Percentiles rank a stretch among this genome's conserved stretches.
These are phyloP conservation scores for Malus fusca DNA, from an alignment of 306 rosid genomes.

Conservation along the genomic window DNA sequence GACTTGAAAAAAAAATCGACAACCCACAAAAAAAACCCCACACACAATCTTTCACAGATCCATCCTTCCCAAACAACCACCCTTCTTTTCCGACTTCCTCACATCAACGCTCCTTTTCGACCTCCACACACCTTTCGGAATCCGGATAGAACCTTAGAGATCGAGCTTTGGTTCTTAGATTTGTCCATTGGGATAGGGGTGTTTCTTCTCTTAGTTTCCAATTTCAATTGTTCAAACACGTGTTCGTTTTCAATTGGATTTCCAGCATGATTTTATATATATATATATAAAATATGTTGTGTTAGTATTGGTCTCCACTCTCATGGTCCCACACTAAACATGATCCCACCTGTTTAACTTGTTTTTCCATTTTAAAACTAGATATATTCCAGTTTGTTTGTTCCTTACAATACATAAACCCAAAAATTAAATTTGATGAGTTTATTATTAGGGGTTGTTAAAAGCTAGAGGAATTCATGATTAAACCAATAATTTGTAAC, in stretches of 20 bases:
- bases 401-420: neutral
- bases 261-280: too few species aligned
- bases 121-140: neutral
- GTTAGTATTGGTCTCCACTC: neutral
- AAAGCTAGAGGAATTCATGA: neutral
- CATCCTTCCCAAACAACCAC: too few species aligned
- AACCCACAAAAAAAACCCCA: neutral
- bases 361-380: neutral
- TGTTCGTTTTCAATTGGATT: neutral
- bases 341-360: neutral
- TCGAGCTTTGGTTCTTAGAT: neutral
- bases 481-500: neutral
- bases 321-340: constrained; percentile 6
- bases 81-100: too few species aligned
- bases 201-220: neutral
- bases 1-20: neutral
- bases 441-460: neutral
- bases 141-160: too few species aligned
- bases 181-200: neutral
- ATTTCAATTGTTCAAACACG: neutral
- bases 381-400: neutral
- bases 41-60: neutral
- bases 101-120: neutral
- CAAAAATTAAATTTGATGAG: neutral
- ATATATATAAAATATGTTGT: neutral